Conservation (phyloP, 163 green algal species). For the Volvox carteri region DNA sequence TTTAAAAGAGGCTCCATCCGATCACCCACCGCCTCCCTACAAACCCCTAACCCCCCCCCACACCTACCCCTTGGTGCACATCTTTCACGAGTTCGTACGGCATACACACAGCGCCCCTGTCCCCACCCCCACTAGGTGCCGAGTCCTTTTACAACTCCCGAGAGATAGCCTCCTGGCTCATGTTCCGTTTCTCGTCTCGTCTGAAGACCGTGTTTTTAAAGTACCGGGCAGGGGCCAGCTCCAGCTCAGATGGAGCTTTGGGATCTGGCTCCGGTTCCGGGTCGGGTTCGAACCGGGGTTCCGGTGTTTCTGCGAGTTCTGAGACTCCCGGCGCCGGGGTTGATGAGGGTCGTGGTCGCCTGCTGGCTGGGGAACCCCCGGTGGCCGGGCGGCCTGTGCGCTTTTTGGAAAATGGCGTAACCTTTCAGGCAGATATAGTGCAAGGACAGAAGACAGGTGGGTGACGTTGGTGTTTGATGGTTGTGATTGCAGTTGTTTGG, state of each 20-base stretch:
- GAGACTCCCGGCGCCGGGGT: not conserved
- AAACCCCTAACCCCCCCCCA: not conserved
- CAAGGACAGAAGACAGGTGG: conserved; percentile 66
- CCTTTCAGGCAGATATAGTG: conserved; percentile 63
- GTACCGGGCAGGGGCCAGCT: not conserved
- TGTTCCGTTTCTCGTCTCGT: not conserved
- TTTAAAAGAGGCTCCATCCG: too few relatives aligned
- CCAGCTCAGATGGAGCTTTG: too few relatives aligned
- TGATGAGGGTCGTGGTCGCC: conserved; percentile 33
- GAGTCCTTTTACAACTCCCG: conserved; percentile 62
- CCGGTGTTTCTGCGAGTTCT: too few relatives aligned
- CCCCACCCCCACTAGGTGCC: conserved; percentile 29
- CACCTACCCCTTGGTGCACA: not conserved
- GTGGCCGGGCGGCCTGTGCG: conserved; percentile 15
- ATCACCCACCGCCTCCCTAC: not conserved
- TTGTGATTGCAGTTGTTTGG: too few relatives aligned
- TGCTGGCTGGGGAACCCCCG: conserved; percentile 27
- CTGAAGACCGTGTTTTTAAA: conserved; percentile 48
- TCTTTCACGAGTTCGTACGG: too few relatives aligned
- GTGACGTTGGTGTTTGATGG: too few relatives aligned
- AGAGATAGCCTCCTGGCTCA: conserved; percentile 31
- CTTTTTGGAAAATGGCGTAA: conserved; percentile 56
- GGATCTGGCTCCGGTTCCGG: too few relatives aligned
- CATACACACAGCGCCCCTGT: not conserved
- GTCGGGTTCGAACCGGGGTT: too few relatives aligned